Base-by-base conservation (phyloP, 2,329 filamentous ascomycete genomes). In the Fusarium pseudonygamai region DNA sequence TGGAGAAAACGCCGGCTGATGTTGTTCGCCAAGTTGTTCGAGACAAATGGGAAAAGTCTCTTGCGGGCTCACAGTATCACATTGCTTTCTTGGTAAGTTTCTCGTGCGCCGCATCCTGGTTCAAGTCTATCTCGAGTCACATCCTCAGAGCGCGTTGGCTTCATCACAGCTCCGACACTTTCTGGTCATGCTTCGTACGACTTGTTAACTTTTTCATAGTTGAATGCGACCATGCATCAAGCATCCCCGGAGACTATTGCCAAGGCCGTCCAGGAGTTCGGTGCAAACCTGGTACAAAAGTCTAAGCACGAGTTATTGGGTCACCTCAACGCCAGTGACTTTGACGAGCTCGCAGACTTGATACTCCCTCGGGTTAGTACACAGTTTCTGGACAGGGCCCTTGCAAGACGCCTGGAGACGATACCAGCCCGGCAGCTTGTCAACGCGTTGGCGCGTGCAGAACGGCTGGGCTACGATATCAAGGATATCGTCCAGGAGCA, bases 401-500 rank as follows among this genome's bases (percentile, higher is more conserved):
- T 90, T n/a, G 85, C 86, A 24, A 82, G 79, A 60, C 86, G 88
- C 1, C 81, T 90, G 7, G 82, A 83, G 50, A 88, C 86, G 4
- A 90, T 90, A 58, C 84, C 85, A 15, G 87, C 87, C 2, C 84
- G 87, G 32, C 83, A 85, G 20, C 83, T 90, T 7, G 86, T 90
- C 60, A 89, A 90, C 64, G 86, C 87, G 20, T 82, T 90, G 26
- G 88, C 88, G 5, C 82, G 85, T 40, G 87, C 88, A 3, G 87
- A 89, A 73, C 86, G 89, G 6, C 83, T 90, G 0, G 89, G 89
- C 5, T 90, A 90, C 62, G 85, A 89, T 56, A 80, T 82, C 0
- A 79, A 81, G 37, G 88, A 90, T 60, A 81, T 87, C 7, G 80
- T 88, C 18, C 83, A 86, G 37, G 84, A 73, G 20, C 62, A 74